phyloP scores from a whole-genome alignment of 1,284 basidiomycete species.

The Phellinidium pouzarii region DNA sequence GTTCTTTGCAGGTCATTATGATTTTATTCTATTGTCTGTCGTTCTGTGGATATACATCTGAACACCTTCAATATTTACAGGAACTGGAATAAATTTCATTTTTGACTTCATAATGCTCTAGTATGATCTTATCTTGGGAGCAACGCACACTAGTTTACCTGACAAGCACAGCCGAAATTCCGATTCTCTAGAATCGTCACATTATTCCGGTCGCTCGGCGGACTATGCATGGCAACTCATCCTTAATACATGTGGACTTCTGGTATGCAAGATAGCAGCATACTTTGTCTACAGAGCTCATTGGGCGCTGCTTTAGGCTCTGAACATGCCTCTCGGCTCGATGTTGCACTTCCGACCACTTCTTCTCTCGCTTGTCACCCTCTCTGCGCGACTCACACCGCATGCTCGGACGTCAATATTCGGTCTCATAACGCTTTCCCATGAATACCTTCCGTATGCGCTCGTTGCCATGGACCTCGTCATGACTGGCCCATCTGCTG shows the following conservation, averaged over 20 bases:
- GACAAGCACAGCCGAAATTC: slow-evolving; percentile 47
- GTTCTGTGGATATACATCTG: background rate
- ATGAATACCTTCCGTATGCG: slow-evolving; percentile 70
- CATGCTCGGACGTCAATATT: slow-evolving; percentile 65
- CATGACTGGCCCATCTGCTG: slow-evolving; percentile 52
- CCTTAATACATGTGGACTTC: slow-evolving; percentile 46
- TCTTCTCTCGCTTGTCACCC: slow-evolving; percentile 61
- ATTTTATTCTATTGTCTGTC: background rate
- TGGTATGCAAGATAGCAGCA: slow-evolving; percentile 40
- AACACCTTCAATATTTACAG: slow-evolving; percentile 28
- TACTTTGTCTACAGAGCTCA: slow-evolving; percentile 26
- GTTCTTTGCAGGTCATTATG: slow-evolving; percentile 62
- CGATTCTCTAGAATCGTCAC: slow-evolving; percentile 55
- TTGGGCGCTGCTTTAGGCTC: slow-evolving; percentile 29
- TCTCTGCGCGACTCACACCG: slow-evolving; percentile 62
- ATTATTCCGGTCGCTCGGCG: slow-evolving; percentile 53
- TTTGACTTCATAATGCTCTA: slow-evolving; percentile 78
- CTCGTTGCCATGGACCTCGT: slow-evolving; percentile 70
- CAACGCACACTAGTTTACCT: background rate
- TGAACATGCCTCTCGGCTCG: slow-evolving; percentile 61
- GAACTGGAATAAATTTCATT: slow-evolving; percentile 51
- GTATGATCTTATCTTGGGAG: slow-evolving; percentile 34
- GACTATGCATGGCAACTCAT: slow-evolving; percentile 74
- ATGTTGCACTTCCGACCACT: slow-evolving; percentile 60
- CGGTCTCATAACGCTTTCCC: slow-evolving; percentile 65